Conservation (phyloP, 2,329 filamentous ascomycete species). For the Hypoxylon sp. region DNA sequence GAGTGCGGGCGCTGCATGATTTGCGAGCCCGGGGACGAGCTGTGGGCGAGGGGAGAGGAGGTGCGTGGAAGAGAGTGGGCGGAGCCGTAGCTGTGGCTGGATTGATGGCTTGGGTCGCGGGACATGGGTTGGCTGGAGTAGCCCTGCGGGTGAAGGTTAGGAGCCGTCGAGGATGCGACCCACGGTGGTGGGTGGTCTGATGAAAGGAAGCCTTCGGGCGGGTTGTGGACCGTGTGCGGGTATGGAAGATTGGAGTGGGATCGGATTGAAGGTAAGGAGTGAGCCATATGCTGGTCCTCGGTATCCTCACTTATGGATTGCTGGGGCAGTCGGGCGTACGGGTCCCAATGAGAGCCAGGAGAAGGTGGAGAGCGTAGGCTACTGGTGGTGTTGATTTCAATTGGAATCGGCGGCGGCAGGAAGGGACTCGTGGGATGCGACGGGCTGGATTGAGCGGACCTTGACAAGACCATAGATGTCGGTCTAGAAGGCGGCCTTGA, state of each 20-base stretch:
- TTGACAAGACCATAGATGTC: constrained; percentile 31
- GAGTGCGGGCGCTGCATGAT: constrained; percentile 48
- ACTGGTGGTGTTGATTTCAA: constrained; percentile 49
- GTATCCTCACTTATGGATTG: constrained; percentile 40
- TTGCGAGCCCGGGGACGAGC: constrained; percentile 46
- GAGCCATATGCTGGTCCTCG: constrained; percentile 37
- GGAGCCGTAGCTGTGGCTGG: constrained; percentile 50
- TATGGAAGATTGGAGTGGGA: constrained; percentile 42
- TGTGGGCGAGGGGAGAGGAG: constrained; percentile 17
- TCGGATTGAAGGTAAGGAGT: constrained; percentile 43
- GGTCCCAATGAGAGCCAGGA: constrained; percentile 17
- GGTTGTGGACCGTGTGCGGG: constrained; percentile 42
- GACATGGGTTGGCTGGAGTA: constrained; percentile 66
- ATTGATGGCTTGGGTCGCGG: constrained; percentile 59
- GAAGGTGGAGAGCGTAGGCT: constrained; percentile 44
- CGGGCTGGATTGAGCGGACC: constrained; percentile 48
- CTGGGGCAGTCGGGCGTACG: constrained; percentile 19
- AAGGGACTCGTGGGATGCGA: constrained; percentile 47
- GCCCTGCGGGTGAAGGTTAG: constrained; percentile 51
- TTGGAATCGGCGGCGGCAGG: constrained; percentile 49
- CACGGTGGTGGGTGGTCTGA: constrained; percentile 46
- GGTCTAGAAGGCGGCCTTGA: constrained; percentile 43
- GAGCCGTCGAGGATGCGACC: constrained; percentile 32
- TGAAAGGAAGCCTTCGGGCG: constrained; percentile 35
- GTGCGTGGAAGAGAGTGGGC: constrained; percentile 23